A percentile compares a stretch with the other conserved stretches of the same genome.
phyloP scores from a whole-genome alignment of 371 early-diverging fungal species.

The Rhizopus delemar region DNA sequence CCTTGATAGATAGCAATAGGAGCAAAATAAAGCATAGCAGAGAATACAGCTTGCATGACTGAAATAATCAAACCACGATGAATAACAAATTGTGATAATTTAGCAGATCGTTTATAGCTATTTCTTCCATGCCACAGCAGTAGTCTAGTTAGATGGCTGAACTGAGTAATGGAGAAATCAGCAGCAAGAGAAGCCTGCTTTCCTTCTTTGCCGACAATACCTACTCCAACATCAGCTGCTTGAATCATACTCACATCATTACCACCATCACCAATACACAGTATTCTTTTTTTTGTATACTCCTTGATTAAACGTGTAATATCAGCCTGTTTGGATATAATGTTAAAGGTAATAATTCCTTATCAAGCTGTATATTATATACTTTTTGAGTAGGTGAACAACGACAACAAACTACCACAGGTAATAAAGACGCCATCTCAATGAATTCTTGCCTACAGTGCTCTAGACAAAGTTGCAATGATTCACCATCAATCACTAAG shows the following conservation, averaged over 20 bases:
- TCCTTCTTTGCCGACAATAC: conserved; percentile 99
- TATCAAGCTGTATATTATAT: not conserved
- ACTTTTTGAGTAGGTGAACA: conserved; percentile 99
- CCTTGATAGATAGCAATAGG: conserved; percentile 97
- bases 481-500: conserved; percentile 97
- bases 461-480: conserved; percentile 79
- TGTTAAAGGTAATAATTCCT: too few relatives aligned
- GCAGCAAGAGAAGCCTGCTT: conserved; percentile 97
- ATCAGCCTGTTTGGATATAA: conserved; percentile 65
- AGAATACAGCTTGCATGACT: conserved; percentile 99
- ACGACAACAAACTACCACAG: conserved; percentile 96
- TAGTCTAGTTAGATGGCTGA: conserved; percentile 84
- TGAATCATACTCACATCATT: conserved; percentile 99
- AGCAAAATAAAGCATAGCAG: conserved; percentile 96
- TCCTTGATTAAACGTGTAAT: conserved; percentile 87
- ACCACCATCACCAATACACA: conserved; percentile 99
- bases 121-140: conserved; percentile 98
- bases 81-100: conserved; percentile 96
- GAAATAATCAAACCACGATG: conserved; percentile 98
- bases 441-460: conserved; percentile 83
- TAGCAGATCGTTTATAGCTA: conserved; percentile 94
- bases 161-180: conserved; percentile 95
- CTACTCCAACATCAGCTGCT: conserved; percentile 95
- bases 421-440: conserved; percentile 73
- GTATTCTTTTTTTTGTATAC: conserved; percentile 76